Evolutionary conservation across 192 early-diverging fungal species (phyloP), one percentile per base, ranked within the genome.

Genomic region (Nowakowskiella sp.): DNA sequence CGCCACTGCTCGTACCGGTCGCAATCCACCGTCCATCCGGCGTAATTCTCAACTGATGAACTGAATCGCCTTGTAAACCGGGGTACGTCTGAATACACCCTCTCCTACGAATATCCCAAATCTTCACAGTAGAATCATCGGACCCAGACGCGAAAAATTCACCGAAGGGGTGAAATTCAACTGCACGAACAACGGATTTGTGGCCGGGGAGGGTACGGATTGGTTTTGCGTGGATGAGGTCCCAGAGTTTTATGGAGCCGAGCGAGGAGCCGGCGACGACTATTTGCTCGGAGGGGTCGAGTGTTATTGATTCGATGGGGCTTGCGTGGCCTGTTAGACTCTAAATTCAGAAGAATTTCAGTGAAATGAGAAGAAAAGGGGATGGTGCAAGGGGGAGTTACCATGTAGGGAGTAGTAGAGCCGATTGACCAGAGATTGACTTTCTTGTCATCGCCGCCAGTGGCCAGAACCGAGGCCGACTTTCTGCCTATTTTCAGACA

Each of bases 131-230:
- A 19, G 46, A 44, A 47, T 83, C 80, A 6, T 36, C 28, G 1
- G 79, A 82, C 13, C 74, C 80, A 2, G 75, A 78, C 1, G 80
- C 78, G 57, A 83, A 83, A 49, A 83, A 83, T 26, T 83, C 80
- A 21, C 80, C 80, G 61, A 79, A 83, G 0, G 80, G 80, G 61
- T 83, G 80, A 63, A 77, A 83, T 52, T 83, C 76, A 42, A 82
- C 64, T 43, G 56, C 51, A 22, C 52, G 60, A 0, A 62, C 58
- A n/a, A 25, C 44, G 4, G 61, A 27, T 28, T 70, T 63, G 57
- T 83, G 80, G 13, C 80, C 80, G 2, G 54, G 36, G 6, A 83
- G 59, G 29, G 77, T 76, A 6, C 80, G 65, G 16, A 82, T 80
- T 16, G 78, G 68, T 74, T 83, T 82, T 19, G 65, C 68, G 24